phyloP scores from a whole-genome alignment of 768 basidiomycete genomes.

The Trametes coccinea region DNA sequence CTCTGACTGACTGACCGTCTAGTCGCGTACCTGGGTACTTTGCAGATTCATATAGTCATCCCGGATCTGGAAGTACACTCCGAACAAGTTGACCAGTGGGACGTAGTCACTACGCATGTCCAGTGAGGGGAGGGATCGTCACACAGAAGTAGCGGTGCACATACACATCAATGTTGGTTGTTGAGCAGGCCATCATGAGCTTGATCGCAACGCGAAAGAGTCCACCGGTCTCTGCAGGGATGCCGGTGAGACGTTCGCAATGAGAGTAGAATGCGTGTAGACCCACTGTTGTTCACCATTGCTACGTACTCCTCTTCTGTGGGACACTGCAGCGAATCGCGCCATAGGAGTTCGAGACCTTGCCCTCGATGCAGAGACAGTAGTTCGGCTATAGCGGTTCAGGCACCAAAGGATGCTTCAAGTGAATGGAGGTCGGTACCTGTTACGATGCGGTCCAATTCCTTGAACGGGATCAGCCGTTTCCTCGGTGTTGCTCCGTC shows the following conservation, averaged over 20 bases:
- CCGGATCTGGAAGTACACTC: conserved; percentile 95
- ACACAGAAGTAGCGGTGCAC: conserved; percentile 20
- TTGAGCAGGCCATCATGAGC: conserved; percentile 92
- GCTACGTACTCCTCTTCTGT: conserved; percentile 91
- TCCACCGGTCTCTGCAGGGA: conserved; percentile 82
- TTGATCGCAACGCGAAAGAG: conserved; percentile 90
- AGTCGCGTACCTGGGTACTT: conserved; percentile 65
- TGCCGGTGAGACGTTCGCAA: not conserved
- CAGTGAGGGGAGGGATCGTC: not conserved
- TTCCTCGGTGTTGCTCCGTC: conserved; percentile 4
- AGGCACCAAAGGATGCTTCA: not conserved
- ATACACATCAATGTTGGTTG: conserved; percentile 59
- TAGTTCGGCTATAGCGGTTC: conserved; percentile 26
- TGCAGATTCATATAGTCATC: conserved; percentile 97
- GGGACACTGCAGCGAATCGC: conserved; percentile 88
- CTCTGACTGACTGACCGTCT: not conserved
- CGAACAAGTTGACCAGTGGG: conserved; percentile 90
- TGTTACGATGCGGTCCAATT: conserved; percentile 74
- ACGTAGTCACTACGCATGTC: conserved; percentile 70
- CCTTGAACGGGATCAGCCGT: conserved; percentile 36
- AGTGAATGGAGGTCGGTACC: conserved; percentile 40
- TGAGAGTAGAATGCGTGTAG: not conserved
- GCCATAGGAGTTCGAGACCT: conserved; percentile 92
- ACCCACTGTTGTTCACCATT: conserved; percentile 94
- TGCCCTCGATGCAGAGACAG: conserved; percentile 83